Base-by-base conservation (phyloP, 371 early-diverging fungal genomes). In the Polyrhizophydium stewartii region DNA sequence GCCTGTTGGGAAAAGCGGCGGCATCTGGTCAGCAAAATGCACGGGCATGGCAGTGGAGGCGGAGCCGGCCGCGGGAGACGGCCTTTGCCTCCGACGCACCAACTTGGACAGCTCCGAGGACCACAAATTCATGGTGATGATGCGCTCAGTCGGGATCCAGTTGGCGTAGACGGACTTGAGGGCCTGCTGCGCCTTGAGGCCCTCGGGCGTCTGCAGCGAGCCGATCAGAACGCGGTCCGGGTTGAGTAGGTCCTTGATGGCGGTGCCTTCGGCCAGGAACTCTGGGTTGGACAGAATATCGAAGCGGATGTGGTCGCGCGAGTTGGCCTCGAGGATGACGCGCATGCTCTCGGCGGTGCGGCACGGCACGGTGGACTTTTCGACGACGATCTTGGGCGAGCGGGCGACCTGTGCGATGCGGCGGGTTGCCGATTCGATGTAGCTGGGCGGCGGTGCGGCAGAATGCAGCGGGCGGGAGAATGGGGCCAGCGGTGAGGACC, bases 201-300 rank as follows among this genome's bases (percentile, higher is more conserved):
- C 91, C 61, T 86, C 87, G 38, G 78, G 75, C 21, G 91, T 92
- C 64, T 86, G 87, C 64, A 90, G 79, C 56, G 88, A 85, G 69
- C 97, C 97, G 67, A 96, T 94, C 65, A 96, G 79, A 41, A 94
- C 92, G 65, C 97, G 91, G 75, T 94, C 97, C 35, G 97, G 97
- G 63, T 85, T 69, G 60, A 90, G 65, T 62, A 96, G 81, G 72
- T 96, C 94, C 28, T 65, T 68, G 65, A 94, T 86, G 45, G 95
- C 94, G 35, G 94, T 93, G 56, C 95, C 97, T 73, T 96, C 97
- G 60, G 94, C 93, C 71, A 96, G 85, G 77, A 96, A 96, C 77
- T 96, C 97, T 35, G 97, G 97, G 81, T 96, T 96, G 50, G 94
- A 91, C 52, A 96, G 81, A 62, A 96, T 93, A 56, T 89, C 89